A percentile compares a stretch with the other conserved stretches of the same genome.
phyloP scores from a whole-genome alignment of 306 rosid species.

The Astragalus membranaceus region DNA sequence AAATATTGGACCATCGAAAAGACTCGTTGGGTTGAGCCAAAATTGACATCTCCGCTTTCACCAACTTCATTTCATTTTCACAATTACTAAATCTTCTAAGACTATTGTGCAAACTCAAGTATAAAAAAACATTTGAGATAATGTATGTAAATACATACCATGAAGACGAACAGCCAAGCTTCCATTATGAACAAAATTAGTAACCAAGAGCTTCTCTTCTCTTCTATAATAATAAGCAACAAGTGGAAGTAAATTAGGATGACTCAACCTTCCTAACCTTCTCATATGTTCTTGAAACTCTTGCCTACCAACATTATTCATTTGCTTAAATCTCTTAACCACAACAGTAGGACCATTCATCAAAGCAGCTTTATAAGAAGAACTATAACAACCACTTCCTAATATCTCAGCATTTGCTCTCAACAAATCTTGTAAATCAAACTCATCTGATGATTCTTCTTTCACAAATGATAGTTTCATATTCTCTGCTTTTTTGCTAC shows the following conservation, averaged over 20 bases:
- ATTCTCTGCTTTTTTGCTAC: slow-evolving; percentile 27
- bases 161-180: slow-evolving; percentile 76
- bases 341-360: slow-evolving; percentile 49
- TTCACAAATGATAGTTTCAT: slow-evolving; percentile 56
- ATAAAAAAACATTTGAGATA: no score
- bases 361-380: slow-evolving; percentile 74
- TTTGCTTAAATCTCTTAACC: slow-evolving; percentile 80
- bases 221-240: slow-evolving; percentile 71
- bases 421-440: slow-evolving; percentile 67
- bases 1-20: no score
- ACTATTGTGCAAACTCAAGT: no score
- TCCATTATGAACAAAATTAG: slow-evolving; percentile 42
- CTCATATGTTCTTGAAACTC: slow-evolving; percentile 82
- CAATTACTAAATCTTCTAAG: no score
- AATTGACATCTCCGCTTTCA: no score
- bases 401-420: slow-evolving; percentile 78
- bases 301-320: slow-evolving; percentile 70
- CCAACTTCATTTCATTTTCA: no score
- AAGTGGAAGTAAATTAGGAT: slow-evolving; percentile 74
- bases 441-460: slow-evolving; percentile 47
- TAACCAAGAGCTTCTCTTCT: slow-evolving; percentile 83
- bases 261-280: slow-evolving; percentile 61
- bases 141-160: slow-evolving; percentile 22
- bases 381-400: slow-evolving; percentile 73
- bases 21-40: no score